phyloP scores from a whole-genome alignment of 106 monocot species.

The Iris macrosiphon region DNA sequence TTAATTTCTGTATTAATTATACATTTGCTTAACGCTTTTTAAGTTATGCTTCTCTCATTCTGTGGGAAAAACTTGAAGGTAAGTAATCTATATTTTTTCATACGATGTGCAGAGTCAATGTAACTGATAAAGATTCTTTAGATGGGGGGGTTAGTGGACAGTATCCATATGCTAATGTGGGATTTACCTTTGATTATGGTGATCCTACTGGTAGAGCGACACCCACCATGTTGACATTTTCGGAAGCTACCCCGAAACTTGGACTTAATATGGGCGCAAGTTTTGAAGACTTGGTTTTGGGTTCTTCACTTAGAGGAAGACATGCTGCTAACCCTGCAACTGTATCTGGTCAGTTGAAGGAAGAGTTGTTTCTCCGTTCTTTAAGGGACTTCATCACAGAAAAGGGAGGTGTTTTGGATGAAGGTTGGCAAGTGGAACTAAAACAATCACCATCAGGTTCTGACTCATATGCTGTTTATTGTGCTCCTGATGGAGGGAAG shows the following conservation, averaged over 20 bases:
- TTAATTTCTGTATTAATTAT: background rate
- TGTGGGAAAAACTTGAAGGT: background rate
- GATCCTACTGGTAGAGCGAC: conserved; percentile 5
- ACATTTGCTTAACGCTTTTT: background rate
- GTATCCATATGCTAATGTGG: conserved; percentile 11
- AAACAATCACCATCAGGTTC: conserved; percentile 21
- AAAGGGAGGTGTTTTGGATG: conserved; percentile 41
- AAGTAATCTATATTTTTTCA: background rate
- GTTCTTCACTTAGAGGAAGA: conserved; percentile 17
- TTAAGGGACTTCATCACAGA: conserved; percentile 45
- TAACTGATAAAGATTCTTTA: conserved; percentile 14
- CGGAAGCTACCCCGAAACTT: conserved; percentile 9
- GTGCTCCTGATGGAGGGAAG: conserved; percentile 63
- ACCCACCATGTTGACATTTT: conserved; percentile 6
- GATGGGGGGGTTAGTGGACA: conserved; percentile 16
- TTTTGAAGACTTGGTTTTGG: conserved; percentile 17
- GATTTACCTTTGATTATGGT: conserved; percentile 22
- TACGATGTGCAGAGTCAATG: conserved; percentile 27
- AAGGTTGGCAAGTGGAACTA: conserved; percentile 63
- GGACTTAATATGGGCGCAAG: conserved; percentile 5
- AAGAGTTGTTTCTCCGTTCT: conserved; percentile 29
- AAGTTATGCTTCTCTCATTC: background rate
- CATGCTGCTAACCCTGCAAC: conserved; percentile 6
- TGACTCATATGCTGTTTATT: conserved; percentile 36
- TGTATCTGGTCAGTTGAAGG: conserved; percentile 14